These are phyloP conservation scores for Cutaneotrichosporon sp. DNA, from an alignment of 1,284 basidiomycete genomes.

Conservation along the genomic window DNA sequence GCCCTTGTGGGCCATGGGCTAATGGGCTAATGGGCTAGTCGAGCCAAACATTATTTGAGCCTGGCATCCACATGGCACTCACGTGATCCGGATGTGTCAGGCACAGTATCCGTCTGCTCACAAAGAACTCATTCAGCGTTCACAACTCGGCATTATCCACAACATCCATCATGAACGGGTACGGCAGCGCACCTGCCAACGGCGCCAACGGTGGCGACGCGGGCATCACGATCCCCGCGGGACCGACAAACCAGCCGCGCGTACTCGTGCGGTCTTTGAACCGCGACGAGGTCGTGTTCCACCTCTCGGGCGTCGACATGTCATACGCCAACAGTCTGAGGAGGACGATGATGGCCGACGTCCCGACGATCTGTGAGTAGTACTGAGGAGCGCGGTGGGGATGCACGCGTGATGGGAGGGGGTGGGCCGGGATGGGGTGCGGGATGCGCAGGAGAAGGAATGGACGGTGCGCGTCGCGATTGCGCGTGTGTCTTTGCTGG, in stretches of 20 bases:
- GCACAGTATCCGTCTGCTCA: neutral
- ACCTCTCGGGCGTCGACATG: conserved; percentile 89
- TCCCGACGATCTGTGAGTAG: conserved; percentile 84
- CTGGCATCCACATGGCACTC: neutral
- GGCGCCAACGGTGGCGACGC: neutral
- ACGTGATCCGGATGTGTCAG: neutral
- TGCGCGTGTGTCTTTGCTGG: no score
- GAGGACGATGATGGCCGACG: conserved; percentile 90
- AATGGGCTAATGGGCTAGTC: no score
- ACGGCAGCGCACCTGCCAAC: neutral
- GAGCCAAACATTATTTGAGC: neutral
- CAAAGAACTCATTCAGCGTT: conserved; percentile 2
- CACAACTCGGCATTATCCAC: neutral
- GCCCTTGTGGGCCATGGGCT: no score
- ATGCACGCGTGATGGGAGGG: neutral
- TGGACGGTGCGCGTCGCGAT: neutral
- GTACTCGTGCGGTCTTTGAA: conserved; percentile 58
- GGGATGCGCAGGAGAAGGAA: conserved; percentile 2
- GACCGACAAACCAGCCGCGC: conserved; percentile 46
- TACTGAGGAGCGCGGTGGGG: neutral
- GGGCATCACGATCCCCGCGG: conserved; percentile 30
- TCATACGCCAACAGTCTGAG: conserved; percentile 89
- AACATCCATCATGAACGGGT: conserved; percentile 7
- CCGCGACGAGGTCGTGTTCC: conserved; percentile 79
- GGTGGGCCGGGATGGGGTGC: neutral